These are phyloP conservation scores for Dothiorella sarmentorum DNA, from an alignment of 2,329 filamentous ascomycete species.

Conservation along the genomic window DNA sequence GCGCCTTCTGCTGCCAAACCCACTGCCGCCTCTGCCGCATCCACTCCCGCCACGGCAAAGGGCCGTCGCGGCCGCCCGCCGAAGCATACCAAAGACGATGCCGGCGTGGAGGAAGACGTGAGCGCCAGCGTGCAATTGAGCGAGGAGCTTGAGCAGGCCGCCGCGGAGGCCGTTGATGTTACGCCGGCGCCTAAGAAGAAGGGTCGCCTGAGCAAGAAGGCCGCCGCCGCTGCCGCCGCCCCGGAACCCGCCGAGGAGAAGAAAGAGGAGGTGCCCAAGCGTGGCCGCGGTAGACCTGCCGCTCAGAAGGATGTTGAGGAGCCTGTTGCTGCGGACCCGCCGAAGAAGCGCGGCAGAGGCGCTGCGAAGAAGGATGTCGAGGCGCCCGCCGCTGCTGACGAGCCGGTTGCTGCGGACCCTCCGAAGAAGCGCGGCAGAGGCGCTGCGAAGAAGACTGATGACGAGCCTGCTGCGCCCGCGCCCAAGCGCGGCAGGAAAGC, in stretches of 20 bases:
- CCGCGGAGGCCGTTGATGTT: neutral
- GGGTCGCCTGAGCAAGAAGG: slow-evolving; percentile 9
- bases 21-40: neutral
- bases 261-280: neutral
- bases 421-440: neutral
- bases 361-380: neutral
- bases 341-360: neutral
- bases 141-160: slow-evolving; percentile 4
- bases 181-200: neutral
- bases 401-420: neutral
- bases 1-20: neutral
- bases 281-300: slow-evolving; percentile 4
- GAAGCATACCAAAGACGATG: neutral
- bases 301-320: slow-evolving; percentile 4
- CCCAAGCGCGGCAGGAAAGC: slow-evolving; percentile 1
- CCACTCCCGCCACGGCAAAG: neutral
- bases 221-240: neutral
- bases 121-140: neutral
- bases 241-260: neutral
- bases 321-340: neutral
- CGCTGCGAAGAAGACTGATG: neutral
- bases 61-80: slow-evolving; percentile 10
- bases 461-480: neutral
- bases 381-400: neutral
- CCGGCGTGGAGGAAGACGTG: neutral